Evolutionary conservation across 139 green algal genomes (phyloP), one percentile per base, ranked within the genome.

Genomic region (Eudorina sp.): DNA sequence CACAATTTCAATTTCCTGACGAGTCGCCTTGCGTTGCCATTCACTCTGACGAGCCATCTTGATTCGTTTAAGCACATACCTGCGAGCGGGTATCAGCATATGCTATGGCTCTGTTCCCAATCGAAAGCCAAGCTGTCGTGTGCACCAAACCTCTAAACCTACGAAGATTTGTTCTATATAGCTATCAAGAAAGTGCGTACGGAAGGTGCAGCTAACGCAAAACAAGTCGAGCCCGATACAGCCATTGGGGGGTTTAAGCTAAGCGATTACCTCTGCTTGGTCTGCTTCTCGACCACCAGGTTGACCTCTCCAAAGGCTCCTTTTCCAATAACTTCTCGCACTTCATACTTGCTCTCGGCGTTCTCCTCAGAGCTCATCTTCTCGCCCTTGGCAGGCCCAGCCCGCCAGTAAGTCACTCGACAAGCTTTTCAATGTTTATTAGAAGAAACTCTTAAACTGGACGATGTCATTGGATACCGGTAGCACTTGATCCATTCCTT

Each of bases 1-100:
- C 77, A 95, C 92, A n/a, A 96, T 83, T 75, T 95, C 84, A 16
- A 94, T 89, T 69, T 96, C 94, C 66, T 94, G 92, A 0, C 91
- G 77, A 0, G 90, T 94, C 1, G 87, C 86, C 58, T 88, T 81
- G 14, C 94, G 85, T 70, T 96, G 94, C 93, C 93, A 96, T 19
- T 95, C 89, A 4, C 76, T 93, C 79, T 95, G 93, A 36, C 91
- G 84, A 1, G 93, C 93, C 38, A 96, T 88, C n/a, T 91, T 82
- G 0, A 96, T 88, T 13, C 85, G 68, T 83, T 96, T 96, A 31
- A 96, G 89, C 40, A 95, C 93, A 80, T 92, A 93, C 80, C 91
- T 94, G 69, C 53, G 34, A 13, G 27, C 1, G 31, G 41, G 19
- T 25, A 48, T 9, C 51, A 34, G 7, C 34, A 31, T 36, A 27